These are phyloP conservation scores for Fusarium oxysporum DNA, from an alignment of 2,329 filamentous ascomycete species.

Conservation along the genomic window DNA sequence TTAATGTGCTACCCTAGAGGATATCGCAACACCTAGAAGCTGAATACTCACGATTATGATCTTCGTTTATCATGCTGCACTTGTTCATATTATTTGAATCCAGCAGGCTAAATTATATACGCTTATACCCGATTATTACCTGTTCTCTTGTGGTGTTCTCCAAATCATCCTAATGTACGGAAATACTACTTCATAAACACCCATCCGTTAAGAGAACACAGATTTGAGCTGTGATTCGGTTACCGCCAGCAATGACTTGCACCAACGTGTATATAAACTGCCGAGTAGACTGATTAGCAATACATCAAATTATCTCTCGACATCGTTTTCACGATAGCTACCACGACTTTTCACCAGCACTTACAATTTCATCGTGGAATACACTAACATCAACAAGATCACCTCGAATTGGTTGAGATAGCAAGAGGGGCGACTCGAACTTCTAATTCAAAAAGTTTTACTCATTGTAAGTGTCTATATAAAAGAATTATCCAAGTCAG, in stretches of 20 bases:
- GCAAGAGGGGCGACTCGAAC: not conserved
- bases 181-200: too few relatives aligned
- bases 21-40: too few relatives aligned
- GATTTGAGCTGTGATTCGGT: fast-evolving
- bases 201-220: fast-evolving
- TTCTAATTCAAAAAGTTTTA: not conserved
- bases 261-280: not conserved
- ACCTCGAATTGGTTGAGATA: not conserved
- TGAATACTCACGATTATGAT: not conserved
- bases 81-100: not conserved
- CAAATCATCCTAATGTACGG: too few relatives aligned
- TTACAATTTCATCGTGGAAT: fast-evolving
- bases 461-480: too few relatives aligned
- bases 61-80: not conserved
- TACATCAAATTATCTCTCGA: not conserved
- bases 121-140: fast-evolving
- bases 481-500: not conserved
- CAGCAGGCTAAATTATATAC: not conserved
- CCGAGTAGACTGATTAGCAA: not conserved
- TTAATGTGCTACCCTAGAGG: slow-evolving; percentile 9
- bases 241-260: too few relatives aligned
- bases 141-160: not conserved
- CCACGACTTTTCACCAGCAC: not conserved
- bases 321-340: not conserved
- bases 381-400: not conserved